Conservation (phyloP, 768 basidiomycete species). For the Kwoniella dejecticola region DNA sequence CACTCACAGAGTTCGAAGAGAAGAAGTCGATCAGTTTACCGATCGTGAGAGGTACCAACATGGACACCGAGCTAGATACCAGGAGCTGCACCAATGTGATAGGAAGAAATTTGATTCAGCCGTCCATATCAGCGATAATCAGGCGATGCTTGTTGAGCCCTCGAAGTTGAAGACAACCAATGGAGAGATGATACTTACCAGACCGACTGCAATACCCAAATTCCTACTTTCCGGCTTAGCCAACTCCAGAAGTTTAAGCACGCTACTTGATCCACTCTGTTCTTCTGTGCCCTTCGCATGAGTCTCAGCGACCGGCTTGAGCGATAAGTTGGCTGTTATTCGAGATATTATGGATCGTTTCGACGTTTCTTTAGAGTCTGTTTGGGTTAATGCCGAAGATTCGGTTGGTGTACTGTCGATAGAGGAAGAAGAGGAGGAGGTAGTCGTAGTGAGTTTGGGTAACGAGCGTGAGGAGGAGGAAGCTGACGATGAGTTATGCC, state of each 20-base stretch:
- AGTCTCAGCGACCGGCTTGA: conserved; percentile 21
- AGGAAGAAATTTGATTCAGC: conserved; percentile 13
- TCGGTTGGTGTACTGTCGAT: neutral
- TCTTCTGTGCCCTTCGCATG: conserved; percentile 9
- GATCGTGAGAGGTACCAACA: conserved; percentile 90
- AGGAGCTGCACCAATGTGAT: conserved; percentile 61
- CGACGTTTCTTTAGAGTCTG: neutral
- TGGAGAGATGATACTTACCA: conserved; percentile 52
- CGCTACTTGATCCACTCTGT: conserved; percentile 25
- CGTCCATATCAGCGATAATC: too few species aligned
- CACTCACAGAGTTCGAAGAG: conserved; percentile 67
- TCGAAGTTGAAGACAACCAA: too few species aligned
- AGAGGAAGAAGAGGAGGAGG: neutral
- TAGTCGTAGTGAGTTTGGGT: neutral
- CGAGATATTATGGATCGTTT: conserved; percentile 14
- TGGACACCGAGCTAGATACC: conserved; percentile 84
- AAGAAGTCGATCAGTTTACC: conserved; percentile 95
- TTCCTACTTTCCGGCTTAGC: conserved; percentile 81
- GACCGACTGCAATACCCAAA: conserved; percentile 70
- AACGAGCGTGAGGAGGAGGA: neutral
- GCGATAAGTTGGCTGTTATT: conserved; percentile 20
- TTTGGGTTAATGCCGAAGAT: neutral
- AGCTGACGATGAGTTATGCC: neutral
- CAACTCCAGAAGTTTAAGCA: conserved; percentile 63
- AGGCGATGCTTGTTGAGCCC: too few species aligned